Conservation (phyloP, 1,284 basidiomycete genomes). For the Trametes versicolor region DNA sequence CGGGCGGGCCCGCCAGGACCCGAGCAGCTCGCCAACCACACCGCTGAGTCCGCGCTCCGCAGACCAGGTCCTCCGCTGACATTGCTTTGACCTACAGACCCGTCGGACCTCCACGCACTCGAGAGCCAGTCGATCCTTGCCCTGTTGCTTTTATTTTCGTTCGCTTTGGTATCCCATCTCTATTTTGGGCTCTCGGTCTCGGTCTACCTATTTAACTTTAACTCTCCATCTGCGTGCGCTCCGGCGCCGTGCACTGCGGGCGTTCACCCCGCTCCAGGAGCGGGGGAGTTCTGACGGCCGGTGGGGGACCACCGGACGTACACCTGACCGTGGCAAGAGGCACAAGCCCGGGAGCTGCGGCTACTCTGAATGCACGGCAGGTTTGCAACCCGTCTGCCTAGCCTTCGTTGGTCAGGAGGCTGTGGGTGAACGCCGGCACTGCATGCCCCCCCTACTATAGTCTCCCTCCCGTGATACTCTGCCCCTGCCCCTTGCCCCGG, state of each 20-base stretch:
- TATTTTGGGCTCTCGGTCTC: background rate
- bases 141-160: too few species aligned
- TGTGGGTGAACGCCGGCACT: background rate
- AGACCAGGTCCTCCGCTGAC: too few species aligned
- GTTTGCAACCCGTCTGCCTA: background rate
- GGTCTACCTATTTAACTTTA: background rate
- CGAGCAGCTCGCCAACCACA: too few species aligned
- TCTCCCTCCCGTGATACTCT: background rate
- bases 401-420: constrained; percentile 1
- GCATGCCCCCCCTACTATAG: background rate
- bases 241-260: constrained; percentile 5
- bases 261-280: constrained; percentile 2
- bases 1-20: background rate
- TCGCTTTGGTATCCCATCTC: background rate
- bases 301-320: constrained; percentile 3
- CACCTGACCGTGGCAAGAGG: constrained; percentile 8
- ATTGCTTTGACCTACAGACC: too few species aligned
- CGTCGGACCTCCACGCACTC: too few species aligned
- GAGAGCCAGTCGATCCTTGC: too few species aligned
- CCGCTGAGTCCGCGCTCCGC: too few species aligned
- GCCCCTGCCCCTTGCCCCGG: background rate
- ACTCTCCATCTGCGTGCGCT: background rate
- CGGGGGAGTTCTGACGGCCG: constrained; percentile 6
- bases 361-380: constrained; percentile 1
- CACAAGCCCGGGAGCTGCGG: background rate